Percentiles rank a stretch among this genome's conserved stretches.
These are phyloP conservation scores for Ceriops decandra DNA, from an alignment of 345 rosid species.

Conservation along the genomic window DNA sequence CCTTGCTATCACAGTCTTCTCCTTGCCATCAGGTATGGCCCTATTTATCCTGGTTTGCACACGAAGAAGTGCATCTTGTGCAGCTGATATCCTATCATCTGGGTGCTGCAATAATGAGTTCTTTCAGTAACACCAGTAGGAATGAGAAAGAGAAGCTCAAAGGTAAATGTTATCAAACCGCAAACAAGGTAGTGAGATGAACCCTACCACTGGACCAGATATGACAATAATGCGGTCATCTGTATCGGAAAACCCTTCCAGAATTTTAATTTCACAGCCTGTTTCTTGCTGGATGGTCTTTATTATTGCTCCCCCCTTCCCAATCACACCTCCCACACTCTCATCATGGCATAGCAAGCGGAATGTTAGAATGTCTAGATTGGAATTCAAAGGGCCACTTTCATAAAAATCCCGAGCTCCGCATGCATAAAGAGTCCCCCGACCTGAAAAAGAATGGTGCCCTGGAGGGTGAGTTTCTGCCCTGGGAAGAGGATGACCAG, in stretches of 20 bases:
- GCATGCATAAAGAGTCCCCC: conserved; percentile 33
- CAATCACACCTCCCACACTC: conserved; percentile 66
- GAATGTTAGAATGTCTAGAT: conserved; percentile 45
- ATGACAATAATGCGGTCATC: conserved; percentile 58
- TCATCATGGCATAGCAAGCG: conserved; percentile 57
- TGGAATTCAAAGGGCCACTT: conserved; percentile 37
- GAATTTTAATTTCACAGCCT: conserved; percentile 67
- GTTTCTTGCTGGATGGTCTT: conserved; percentile 65
- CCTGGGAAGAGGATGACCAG: conserved; percentile 31
- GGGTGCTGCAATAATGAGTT: conserved; percentile 50
- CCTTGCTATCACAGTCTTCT: conserved; percentile 46
- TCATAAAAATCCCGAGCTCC: conserved; percentile 46
- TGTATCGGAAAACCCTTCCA: conserved; percentile 51
- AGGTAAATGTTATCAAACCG: background rate
- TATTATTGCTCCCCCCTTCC: conserved; percentile 65
- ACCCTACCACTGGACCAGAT: conserved; percentile 67
- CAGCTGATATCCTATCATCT: conserved; percentile 59
- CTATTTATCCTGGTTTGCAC: conserved; percentile 56
- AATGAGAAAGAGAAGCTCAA: conserved; percentile 6
- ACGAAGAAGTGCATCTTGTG: conserved; percentile 73
- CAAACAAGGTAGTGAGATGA: conserved; percentile 16
- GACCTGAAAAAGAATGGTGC: conserved; percentile 37
- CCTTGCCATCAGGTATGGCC: conserved; percentile 54
- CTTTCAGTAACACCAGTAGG: conserved; percentile 15
- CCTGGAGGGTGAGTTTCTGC: conserved; percentile 28